A percentile compares a stretch with the other conserved stretches of the same genome.
phyloP scores from a whole-genome alignment of 441 rosid species.

The Pelargonium cotyledonis region DNA sequence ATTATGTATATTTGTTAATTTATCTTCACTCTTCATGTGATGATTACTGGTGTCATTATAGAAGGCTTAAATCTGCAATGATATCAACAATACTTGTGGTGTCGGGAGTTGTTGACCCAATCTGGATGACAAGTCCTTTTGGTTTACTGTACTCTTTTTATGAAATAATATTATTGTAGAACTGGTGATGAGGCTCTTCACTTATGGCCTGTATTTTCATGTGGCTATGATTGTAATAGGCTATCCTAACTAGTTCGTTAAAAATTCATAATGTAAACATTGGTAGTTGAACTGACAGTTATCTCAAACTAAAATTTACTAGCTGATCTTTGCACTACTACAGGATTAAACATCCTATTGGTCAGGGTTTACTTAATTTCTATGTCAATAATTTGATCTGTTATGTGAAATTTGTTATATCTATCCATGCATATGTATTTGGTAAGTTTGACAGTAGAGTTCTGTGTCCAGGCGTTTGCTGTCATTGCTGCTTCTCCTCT shows the following conservation, averaged over 20 bases:
- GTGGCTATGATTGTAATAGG: no score
- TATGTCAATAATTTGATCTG: not conserved
- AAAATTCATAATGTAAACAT: no score
- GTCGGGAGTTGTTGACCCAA: not conserved
- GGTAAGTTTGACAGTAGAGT: conserved; percentile 15
- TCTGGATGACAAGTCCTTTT: not conserved
- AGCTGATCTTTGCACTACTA: not conserved
- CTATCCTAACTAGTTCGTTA: no score
- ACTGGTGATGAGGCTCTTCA: not conserved
- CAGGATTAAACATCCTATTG: not conserved
- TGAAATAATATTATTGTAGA: not conserved
- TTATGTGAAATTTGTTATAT: not conserved
- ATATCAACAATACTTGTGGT: not conserved
- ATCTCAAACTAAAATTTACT: not conserved
- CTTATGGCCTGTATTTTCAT: not conserved
- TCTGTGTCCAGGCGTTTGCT: conserved; percentile 72
- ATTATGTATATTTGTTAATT: not conserved
- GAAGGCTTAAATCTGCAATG: not conserved
- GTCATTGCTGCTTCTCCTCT: conserved; percentile 91
- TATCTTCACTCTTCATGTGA: not conserved
- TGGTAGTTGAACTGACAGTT: no score
- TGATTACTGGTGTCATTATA: not conserved
- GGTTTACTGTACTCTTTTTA: not conserved
- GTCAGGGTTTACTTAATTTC: not conserved
- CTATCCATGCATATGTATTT: not conserved